A percentile compares a stretch with the other conserved stretches of the same genome.
phyloP scores from a whole-genome alignment of 306 rosid species.

The Cucurbita pepo region DNA sequence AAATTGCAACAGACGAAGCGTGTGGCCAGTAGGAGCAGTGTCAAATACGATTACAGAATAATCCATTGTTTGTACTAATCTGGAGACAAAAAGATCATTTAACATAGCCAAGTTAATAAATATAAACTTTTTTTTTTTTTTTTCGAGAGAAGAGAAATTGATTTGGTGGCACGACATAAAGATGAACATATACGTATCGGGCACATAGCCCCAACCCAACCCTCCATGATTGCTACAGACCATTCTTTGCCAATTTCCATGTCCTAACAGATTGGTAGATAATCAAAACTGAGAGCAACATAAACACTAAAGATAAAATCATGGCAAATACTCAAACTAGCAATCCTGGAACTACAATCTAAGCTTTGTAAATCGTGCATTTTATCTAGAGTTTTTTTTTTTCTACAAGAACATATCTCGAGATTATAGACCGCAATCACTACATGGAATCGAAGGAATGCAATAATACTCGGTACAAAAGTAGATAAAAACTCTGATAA shows the following conservation, averaged over 20 bases:
- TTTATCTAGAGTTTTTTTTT: neutral
- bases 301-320: neutral
- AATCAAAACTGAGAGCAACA: neutral
- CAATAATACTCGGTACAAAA: neutral
- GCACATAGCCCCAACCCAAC: neutral
- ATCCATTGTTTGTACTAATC: constrained; percentile 98
- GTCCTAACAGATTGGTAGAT: neutral
- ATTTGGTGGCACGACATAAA: neutral
- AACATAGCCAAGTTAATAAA: neutral
- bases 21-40: constrained; percentile 99
- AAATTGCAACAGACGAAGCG: constrained; percentile 86
- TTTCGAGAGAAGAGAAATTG: neutral
- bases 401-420: neutral
- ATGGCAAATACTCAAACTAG: neutral
- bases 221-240: neutral
- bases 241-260: neutral
- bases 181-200: neutral
- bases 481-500: neutral
- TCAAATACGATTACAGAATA: constrained; percentile 93
- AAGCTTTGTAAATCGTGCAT: neutral
- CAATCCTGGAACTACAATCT: neutral
- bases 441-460: neutral
- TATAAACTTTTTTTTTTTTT: neutral
- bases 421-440: neutral
- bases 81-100: constrained; percentile 17